Evolutionary conservation across 768 basidiomycete genomes (phyloP).

Genomic region (Tricholoma sp.): DNA sequence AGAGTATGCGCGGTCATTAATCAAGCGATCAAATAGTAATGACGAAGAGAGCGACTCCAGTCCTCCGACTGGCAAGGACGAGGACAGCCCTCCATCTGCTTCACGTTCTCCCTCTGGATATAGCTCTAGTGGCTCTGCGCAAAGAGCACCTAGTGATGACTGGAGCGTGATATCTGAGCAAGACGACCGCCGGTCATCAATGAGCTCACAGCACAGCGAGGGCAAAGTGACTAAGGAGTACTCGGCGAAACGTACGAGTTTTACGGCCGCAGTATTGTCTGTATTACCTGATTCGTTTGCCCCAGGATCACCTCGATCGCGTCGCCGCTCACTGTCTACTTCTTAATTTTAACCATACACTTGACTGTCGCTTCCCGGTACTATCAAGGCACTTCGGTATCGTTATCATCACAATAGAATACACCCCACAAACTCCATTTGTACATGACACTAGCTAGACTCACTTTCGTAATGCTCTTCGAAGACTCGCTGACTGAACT

Average conservation of each 20-base stretch:
- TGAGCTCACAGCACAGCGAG: slow-evolving; percentile 42
- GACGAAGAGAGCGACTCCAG: slow-evolving; percentile 28
- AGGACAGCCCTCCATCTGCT: slow-evolving; percentile 19
- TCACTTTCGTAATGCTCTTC: slow-evolving; percentile 42
- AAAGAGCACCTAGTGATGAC: slow-evolving; percentile 64
- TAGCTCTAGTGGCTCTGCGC: slow-evolving; percentile 52
- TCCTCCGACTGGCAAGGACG: slow-evolving; percentile 33
- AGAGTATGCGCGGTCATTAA: slow-evolving; percentile 86
- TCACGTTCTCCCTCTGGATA: slow-evolving; percentile 42
- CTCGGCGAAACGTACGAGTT: slow-evolving; percentile 55
- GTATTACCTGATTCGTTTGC: slow-evolving; percentile 53
- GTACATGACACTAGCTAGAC: slow-evolving; percentile 19
- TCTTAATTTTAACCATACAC: slow-evolving; percentile 14
- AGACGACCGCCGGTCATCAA: slow-evolving; percentile 55
- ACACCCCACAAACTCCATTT: slow-evolving; percentile 4
- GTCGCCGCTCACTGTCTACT: slow-evolving; percentile 33
- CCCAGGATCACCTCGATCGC: slow-evolving; percentile 35
- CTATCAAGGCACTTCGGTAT: slow-evolving; percentile 5
- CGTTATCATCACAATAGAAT: slow-evolving; percentile 20
- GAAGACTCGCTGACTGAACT: slow-evolving; percentile 84
- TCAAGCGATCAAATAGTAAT: slow-evolving; percentile 52
- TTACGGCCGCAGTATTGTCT: slow-evolving; percentile 57
- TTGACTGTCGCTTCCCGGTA: neutral
- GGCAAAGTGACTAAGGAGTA: slow-evolving; percentile 22
- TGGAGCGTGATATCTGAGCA: slow-evolving; percentile 86